Evolutionary conservation across 2,329 filamentous ascomycete species (phyloP).

Genomic region (Dothidotthia symphoricarpi): DNA sequence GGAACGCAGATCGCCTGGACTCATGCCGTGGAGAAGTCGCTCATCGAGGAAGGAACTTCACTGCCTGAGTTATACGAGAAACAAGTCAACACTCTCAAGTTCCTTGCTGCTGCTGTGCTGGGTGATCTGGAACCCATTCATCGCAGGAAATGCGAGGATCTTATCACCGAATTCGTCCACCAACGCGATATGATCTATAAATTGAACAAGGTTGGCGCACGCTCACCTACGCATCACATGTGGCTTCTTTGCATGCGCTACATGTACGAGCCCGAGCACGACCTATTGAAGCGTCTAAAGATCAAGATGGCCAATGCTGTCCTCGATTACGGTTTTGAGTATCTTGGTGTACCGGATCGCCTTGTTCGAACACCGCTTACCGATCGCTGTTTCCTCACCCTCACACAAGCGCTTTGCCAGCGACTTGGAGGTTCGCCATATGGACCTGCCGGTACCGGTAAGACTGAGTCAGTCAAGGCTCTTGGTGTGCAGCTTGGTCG

Average conservation of each 20-base stretch:
- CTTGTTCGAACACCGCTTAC: conserved; percentile 96
- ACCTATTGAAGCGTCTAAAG: conserved; percentile 75
- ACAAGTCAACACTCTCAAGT: conserved; percentile 78
- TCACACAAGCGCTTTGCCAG: conserved; percentile 94
- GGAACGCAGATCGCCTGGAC: conserved; percentile 95
- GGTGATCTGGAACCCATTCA: conserved; percentile 83
- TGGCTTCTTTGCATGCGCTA: conserved; percentile 99
- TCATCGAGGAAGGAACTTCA: conserved; percentile 68
- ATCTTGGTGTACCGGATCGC: conserved; percentile 91
- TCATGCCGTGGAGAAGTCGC: conserved; percentile 73
- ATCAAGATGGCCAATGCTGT: conserved; percentile 97
- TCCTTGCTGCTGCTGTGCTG: conserved; percentile 85
- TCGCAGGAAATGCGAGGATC: conserved; percentile 95
- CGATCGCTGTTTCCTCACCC: conserved; percentile 95
- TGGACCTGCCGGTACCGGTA: conserved; percentile 94
- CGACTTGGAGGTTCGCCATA: conserved; percentile 95
- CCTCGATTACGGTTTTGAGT: conserved; percentile 96
- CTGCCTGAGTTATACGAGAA: conserved; percentile 73
- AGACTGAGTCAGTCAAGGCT: conserved; percentile 98
- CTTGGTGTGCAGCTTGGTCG: conserved; percentile 93
- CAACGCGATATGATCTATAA: conserved; percentile 92
- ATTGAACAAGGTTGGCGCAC: conserved; percentile 72
- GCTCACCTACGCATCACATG: conserved; percentile 74
- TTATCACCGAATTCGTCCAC: conserved; percentile 98
- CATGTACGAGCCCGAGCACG: conserved; percentile 78